A percentile compares a stretch with the other conserved stretches of the same genome.
phyloP scores from a whole-genome alignment of 2,329 filamentous ascomycete species.

The Knufia fluminis region DNA sequence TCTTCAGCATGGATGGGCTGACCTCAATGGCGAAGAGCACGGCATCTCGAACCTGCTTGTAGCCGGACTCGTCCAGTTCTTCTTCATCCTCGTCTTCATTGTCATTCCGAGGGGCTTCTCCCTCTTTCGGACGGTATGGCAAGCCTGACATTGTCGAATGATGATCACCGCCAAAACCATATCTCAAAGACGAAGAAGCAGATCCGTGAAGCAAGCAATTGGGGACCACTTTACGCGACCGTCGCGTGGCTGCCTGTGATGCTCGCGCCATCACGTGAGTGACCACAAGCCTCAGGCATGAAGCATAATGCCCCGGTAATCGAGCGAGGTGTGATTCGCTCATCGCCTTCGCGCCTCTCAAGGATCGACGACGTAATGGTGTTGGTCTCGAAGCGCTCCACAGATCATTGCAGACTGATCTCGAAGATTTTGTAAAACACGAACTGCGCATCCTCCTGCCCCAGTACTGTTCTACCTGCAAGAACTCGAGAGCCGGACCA shows the following conservation, averaged over 20 bases:
- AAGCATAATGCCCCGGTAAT: too few species aligned
- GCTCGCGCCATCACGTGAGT: neutral
- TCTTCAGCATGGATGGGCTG: constrained; percentile 73
- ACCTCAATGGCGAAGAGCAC: constrained; percentile 93
- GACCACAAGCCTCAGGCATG: neutral
- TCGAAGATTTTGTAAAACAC: neutral
- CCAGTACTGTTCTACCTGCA: neutral
- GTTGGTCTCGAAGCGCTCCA: neutral
- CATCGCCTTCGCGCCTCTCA: too few species aligned
- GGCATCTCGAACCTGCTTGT: constrained; percentile 92
- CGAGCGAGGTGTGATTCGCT: too few species aligned
- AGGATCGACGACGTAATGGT: constrained; percentile 3
- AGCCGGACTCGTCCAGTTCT: constrained; percentile 49
- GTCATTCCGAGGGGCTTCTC: constrained; percentile 29
- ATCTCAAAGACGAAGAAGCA: too few species aligned
- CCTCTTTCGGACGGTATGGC: constrained; percentile 24
- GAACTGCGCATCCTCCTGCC: neutral
- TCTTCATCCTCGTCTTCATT: constrained; percentile 37
- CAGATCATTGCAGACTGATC: neutral
- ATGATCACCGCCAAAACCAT: too few species aligned
- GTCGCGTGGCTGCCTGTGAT: neutral
- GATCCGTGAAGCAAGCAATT: neutral
- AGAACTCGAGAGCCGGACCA: too few species aligned
- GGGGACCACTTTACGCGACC: neutral
- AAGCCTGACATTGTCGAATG: constrained; percentile 16